These are phyloP conservation scores for Phragmites australis DNA, from an alignment of 176 grass and related monocot genomes.

Conservation along the genomic window DNA sequence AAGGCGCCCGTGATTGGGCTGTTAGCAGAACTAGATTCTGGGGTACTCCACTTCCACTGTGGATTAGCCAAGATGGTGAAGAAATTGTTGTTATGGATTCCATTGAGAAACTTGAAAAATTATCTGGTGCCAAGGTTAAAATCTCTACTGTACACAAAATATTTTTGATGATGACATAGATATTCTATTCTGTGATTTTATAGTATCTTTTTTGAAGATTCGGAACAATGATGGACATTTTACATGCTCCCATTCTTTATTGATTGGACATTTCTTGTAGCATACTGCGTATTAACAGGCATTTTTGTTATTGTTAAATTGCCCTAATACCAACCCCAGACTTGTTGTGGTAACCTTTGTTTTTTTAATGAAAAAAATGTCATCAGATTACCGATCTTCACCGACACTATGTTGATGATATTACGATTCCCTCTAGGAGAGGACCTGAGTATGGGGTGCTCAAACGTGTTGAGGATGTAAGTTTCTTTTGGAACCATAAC, in stretches of 20 bases:
- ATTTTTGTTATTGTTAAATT: slow-evolving; percentile 4
- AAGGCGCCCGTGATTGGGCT: slow-evolving; percentile 98
- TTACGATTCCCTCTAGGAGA: slow-evolving; percentile 90
- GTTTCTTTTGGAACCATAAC: slow-evolving; percentile 32
- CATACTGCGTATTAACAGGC: neutral
- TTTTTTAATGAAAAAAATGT: slow-evolving; percentile 8
- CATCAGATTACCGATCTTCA: slow-evolving; percentile 91
- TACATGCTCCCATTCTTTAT: slow-evolving; percentile 15
- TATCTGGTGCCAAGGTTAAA: slow-evolving; percentile 91
- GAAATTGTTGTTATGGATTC: slow-evolving; percentile 94
- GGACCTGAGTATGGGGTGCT: slow-evolving; percentile 75
- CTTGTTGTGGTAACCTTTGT: slow-evolving; percentile 11
- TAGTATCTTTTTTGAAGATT: slow-evolving; percentile 10
- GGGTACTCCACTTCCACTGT: slow-evolving; percentile 96
- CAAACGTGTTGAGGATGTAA: slow-evolving; percentile 94
- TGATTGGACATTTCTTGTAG: neutral
- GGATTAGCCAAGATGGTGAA: slow-evolving; percentile 90
- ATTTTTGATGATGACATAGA: slow-evolving; percentile 22
- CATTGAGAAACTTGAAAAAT: slow-evolving; percentile 85
- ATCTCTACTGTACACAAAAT: slow-evolving; percentile 11
- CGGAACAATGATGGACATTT: neutral
- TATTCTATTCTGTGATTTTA: slow-evolving; percentile 8
- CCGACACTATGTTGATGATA: slow-evolving; percentile 95
- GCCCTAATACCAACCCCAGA: neutral
- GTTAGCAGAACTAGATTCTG: slow-evolving; percentile 98